A percentile compares a stretch with the other conserved stretches of the same genome.
phyloP scores from a whole-genome alignment of 2,329 filamentous ascomycete species.

The Aureobasidium zeae region DNA sequence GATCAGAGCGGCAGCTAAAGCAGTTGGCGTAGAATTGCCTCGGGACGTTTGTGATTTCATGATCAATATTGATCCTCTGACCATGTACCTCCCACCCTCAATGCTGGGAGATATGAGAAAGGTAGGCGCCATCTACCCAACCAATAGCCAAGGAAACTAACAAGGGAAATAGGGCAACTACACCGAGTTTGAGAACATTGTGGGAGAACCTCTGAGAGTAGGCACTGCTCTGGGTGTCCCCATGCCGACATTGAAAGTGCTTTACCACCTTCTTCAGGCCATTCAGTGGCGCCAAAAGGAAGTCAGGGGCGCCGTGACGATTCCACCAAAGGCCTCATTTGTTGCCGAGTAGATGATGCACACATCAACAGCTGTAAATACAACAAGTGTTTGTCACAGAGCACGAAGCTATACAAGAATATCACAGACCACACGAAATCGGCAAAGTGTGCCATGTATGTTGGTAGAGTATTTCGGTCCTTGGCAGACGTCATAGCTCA shows the following conservation, averaged over 20 bases:
- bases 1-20: constrained; percentile 37
- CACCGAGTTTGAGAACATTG: constrained; percentile 48
- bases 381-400: no score
- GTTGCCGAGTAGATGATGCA: constrained; percentile 13
- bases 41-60: constrained; percentile 37
- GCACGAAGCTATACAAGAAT: no score
- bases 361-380: no score
- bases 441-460: no score
- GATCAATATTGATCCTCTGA: constrained; percentile 42
- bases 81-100: constrained; percentile 43
- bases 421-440: no score
- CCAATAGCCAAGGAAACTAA: not conserved
- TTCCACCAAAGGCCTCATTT: constrained; percentile 17
- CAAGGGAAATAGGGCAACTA: constrained; percentile 38
- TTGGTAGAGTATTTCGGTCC: no score
- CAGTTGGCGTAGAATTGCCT: constrained; percentile 33
- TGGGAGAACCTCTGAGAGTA: constrained; percentile 49
- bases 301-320: constrained; percentile 9
- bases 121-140: not conserved
- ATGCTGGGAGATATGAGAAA: constrained; percentile 48
- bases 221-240: constrained; percentile 40
- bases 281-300: constrained; percentile 34
- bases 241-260: constrained; percentile 41
- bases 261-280: constrained; percentile 42
- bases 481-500: no score